These are phyloP conservation scores for Pseudozyma flocculosa DNA, from an alignment of 1,284 basidiomycete genomes.

Conservation along the genomic window DNA sequence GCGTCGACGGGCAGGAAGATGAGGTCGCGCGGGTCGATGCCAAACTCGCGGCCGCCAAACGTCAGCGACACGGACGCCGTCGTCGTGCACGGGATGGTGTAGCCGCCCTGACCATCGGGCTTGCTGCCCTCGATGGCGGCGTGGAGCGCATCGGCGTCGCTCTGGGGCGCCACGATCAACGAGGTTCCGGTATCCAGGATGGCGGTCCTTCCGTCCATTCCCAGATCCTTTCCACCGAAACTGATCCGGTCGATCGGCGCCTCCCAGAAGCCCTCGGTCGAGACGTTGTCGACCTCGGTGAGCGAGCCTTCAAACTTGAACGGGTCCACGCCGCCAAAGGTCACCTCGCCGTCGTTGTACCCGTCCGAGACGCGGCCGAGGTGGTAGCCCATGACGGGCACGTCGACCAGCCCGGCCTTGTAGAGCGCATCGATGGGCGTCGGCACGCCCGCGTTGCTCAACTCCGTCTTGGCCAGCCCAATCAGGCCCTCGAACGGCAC, in stretches of 20 bases:
- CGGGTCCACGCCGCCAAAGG: conserved; percentile 76
- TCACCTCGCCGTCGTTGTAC: conserved; percentile 73
- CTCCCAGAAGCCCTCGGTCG: conserved; percentile 72
- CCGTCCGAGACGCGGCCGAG: conserved; percentile 69
- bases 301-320: conserved; percentile 61
- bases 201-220: conserved; percentile 62
- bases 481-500: conserved; percentile 76
- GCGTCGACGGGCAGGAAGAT: conserved; percentile 69
- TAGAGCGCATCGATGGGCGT: conserved; percentile 78
- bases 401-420: conserved; percentile 65
- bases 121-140: conserved; percentile 67
- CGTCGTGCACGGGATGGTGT: conserved; percentile 76
- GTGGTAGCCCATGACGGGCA: conserved; percentile 77
- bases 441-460: conserved; percentile 67
- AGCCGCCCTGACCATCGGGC: conserved; percentile 61
- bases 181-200: conserved; percentile 59
- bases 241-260: conserved; percentile 66
- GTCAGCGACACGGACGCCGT: conserved; percentile 68
- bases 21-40: conserved; percentile 64
- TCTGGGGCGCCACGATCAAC: conserved; percentile 58
- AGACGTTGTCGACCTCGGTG: conserved; percentile 54
- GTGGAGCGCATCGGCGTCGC: conserved; percentile 65
- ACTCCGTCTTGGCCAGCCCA: conserved; percentile 64
- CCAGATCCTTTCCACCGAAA: conserved; percentile 64
- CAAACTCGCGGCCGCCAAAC: conserved; percentile 68